These are phyloP conservation scores for Boletellus emodensis DNA, from an alignment of 768 basidiomycete genomes.

Conservation along the genomic window DNA sequence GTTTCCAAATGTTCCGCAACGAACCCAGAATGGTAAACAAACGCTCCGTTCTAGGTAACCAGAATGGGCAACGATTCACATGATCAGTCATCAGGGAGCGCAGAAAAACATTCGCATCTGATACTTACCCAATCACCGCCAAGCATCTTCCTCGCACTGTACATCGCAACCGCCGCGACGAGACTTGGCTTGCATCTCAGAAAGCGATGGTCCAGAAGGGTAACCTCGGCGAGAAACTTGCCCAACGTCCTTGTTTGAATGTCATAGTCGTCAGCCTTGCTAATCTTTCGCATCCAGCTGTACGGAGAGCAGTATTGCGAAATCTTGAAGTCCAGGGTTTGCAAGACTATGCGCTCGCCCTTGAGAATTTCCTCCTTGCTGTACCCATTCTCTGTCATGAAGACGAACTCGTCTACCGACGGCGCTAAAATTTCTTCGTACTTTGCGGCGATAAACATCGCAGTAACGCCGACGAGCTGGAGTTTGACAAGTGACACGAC, in stretches of 20 bases:
- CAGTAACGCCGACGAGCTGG: conserved; percentile 95
- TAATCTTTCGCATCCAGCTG: conserved; percentile 98
- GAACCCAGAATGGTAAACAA: conserved; percentile 89
- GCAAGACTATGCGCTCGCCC: conserved; percentile 94
- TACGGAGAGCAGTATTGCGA: conserved; percentile 99
- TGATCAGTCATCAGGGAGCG: conserved; percentile 16
- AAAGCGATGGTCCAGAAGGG: conserved; percentile 89
- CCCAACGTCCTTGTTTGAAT: conserved; percentile 95
- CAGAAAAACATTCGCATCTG: conserved; percentile 20
- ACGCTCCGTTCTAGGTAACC: conserved; percentile 69
- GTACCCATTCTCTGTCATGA: conserved; percentile 95
- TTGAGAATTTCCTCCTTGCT: conserved; percentile 95
- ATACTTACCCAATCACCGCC: conserved; percentile 89
- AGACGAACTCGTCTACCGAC: conserved; percentile 95
- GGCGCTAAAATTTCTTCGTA: conserved; percentile 99
- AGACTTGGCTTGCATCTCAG: conserved; percentile 90
- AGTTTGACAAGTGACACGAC: conserved; percentile 87
- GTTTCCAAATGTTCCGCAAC: conserved; percentile 83
- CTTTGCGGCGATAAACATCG: conserved; percentile 98
- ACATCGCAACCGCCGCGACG: conserved; percentile 96
- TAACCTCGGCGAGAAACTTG: conserved; percentile 97
- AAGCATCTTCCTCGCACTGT: conserved; percentile 90
- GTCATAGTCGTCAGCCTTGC: conserved; percentile 98
- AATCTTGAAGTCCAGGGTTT: conserved; percentile 91
- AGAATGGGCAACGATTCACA: conserved; percentile 31